phyloP scores from a whole-genome alignment of 1,284 basidiomycete genomes.

The Pyrrhoderma noxium region DNA sequence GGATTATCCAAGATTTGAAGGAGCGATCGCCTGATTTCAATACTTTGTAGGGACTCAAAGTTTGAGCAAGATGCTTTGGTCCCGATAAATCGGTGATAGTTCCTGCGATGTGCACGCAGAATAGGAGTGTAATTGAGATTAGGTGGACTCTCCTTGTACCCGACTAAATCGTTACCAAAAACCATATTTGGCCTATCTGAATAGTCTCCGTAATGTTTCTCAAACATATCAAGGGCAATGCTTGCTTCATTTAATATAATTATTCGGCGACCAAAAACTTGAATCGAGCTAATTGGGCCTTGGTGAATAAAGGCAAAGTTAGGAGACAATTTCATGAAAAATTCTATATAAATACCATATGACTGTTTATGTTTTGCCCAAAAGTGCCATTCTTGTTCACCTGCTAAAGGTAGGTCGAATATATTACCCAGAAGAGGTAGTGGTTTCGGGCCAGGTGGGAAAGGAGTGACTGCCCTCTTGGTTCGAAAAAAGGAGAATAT shows the following conservation, averaged over 20 bases:
- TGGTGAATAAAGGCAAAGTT: background rate
- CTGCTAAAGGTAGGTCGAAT: constrained; percentile 14
- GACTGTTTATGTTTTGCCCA: constrained; percentile 15
- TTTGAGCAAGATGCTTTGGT: constrained; percentile 5
- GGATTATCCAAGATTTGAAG: constrained; percentile 12
- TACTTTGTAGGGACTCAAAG: constrained; percentile 7
- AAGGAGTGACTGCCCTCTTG: constrained; percentile 1
- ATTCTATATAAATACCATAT: too few species aligned
- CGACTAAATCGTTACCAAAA: constrained; percentile 17
- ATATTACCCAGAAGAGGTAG: constrained; percentile 17
- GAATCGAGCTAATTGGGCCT: constrained; percentile 25
- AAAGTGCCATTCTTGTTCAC: constrained; percentile 16
- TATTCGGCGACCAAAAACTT: constrained; percentile 35
- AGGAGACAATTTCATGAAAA: too few species aligned
- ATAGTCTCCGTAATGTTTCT: constrained; percentile 40
- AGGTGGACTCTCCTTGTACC: constrained; percentile 6
- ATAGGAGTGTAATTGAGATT: constrained; percentile 4
- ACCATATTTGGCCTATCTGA: constrained; percentile 34
- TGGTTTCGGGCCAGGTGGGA: constrained; percentile 11
- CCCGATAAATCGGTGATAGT: constrained; percentile 9
- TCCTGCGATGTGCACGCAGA: constrained; percentile 12
- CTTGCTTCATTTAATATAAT: constrained; percentile 37
- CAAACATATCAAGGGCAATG: constrained; percentile 38
- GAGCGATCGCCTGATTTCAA: constrained; percentile 11
- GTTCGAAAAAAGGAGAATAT: too few species aligned